Evolutionary conservation across 2,329 filamentous ascomycete species (phyloP), one percentile per base, ranked within the genome.

Genomic region (Claviceps pusilla): DNA sequence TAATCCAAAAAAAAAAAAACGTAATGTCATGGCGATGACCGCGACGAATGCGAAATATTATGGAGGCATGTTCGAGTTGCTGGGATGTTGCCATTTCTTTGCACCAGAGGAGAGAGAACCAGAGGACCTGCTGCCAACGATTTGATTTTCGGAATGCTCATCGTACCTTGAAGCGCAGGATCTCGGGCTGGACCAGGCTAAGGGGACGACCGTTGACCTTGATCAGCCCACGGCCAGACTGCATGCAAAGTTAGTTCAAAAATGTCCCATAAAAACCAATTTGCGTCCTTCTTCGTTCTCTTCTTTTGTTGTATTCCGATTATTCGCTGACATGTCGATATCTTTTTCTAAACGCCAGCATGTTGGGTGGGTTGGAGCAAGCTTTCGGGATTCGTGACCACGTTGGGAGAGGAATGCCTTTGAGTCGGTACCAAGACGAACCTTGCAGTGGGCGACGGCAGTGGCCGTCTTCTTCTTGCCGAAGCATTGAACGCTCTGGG

Each of bases 191-290:
- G 68, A 95, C 87, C 69, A 97, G 87, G 70, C 80, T 79, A 69
- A 98, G 84, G 69, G 93, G 93, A 74, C 89, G 87, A 77, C 93
- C 93, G 82, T 97, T 98, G 77, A 96, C 93, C 82, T 94, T 95
- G 78, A 98, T 83, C 69, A 97, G 84, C 75, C 93, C 93, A 63
- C 66, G 66, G 60, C 71, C 71, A 64, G 71, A 65, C 72, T 73
- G 59, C 57, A 53, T 28, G 43, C 51, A 58, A 59, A 54, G 65
- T 70, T 62, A 71, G 67, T 59, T 31, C 37, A 10, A 16, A 2
- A 33, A 11, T 35, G 10, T n/a, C 14, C 28, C 7, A 42, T 42
- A 29, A 7, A 1, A 9, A 24, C 35, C 7, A 0, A 14, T 9
- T 31, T 37, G 49, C 28, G 49, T 7, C 33, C 4, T 35, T 35